A percentile compares a stretch with the other conserved stretches of the same genome.
These are phyloP conservation scores for Arctium minus DNA, from an alignment of 129 eudicot genomes.

Conservation along the genomic window DNA sequence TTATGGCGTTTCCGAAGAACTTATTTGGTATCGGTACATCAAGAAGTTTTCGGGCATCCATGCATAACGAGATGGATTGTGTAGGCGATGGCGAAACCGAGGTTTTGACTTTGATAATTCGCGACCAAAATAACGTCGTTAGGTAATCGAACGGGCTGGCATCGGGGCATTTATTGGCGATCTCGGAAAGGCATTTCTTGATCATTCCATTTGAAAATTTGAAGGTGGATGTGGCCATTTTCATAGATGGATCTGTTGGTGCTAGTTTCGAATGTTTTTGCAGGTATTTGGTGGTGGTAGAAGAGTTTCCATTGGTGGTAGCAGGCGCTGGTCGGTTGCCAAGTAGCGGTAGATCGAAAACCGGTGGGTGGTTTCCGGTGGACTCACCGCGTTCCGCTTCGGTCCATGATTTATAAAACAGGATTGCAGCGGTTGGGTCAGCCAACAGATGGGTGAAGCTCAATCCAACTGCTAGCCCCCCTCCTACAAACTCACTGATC, in stretches of 20 bases:
- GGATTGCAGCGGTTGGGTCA: slow-evolving; percentile 50
- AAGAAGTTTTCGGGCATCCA: slow-evolving; percentile 42
- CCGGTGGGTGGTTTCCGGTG: slow-evolving; percentile 33
- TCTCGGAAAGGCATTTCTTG: slow-evolving; percentile 34
- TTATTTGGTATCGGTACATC: slow-evolving; percentile 28
- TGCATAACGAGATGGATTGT: slow-evolving; percentile 41
- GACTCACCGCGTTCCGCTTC: slow-evolving; percentile 39
- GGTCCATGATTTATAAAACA: slow-evolving; percentile 59
- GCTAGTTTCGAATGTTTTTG: slow-evolving; percentile 16
- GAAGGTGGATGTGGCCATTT: slow-evolving; percentile 50
- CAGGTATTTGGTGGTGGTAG: slow-evolving; percentile 5
- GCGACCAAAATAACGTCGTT: slow-evolving; percentile 54
- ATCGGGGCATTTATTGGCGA: slow-evolving; percentile 28
- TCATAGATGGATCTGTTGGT: slow-evolving; percentile 3
- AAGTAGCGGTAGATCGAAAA: slow-evolving; percentile 30
- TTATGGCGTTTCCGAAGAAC: slow-evolving; percentile 60
- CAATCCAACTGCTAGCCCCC: slow-evolving; percentile 57
- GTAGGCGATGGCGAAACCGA: not conserved
- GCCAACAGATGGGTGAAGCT: slow-evolving; percentile 62
- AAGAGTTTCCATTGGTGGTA: not conserved
- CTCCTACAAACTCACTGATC: slow-evolving; percentile 56
- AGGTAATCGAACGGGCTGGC: slow-evolving; percentile 63
- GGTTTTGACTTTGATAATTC: slow-evolving; percentile 23
- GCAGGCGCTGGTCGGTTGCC: not conserved
- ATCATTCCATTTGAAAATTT: slow-evolving; percentile 34